Evolutionary conservation across 257 asterid species (phyloP), one percentile per base, ranked within the genome.

Genomic region (Solanum stenotomum): DNA sequence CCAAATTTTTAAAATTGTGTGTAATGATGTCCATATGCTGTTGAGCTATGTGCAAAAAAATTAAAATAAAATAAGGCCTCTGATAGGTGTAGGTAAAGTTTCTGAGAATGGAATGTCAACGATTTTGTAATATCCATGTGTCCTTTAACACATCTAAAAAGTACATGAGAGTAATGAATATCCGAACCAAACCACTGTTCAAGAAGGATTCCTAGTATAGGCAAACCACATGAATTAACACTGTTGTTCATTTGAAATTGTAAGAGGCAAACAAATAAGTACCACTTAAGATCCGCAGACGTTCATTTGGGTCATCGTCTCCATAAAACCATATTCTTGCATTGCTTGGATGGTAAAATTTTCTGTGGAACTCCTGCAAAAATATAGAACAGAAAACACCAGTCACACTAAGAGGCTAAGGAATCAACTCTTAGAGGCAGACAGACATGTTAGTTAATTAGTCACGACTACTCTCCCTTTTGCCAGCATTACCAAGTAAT

Each of bases 291-390:
- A 96, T 91, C 37, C 94, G 98, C 31, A 97, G 93, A 83, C 99
- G 94, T 85, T 97, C 98, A 92, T 90, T 95, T 70, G 99, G 94
- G 88, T 97, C 98, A 86, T 97, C 99, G 27, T 97, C 98, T 78
- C 99, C 99, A 87, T 97, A 97, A 91, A 97, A 96, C 99, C 99
- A 97, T 88, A 97, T 96, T 93, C 96, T 94, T 81, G 99, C 93
- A 93, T 96, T 97, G 93, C 99, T 97, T 71, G 99, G 99, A 86
- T 97, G 98, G 92, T 97, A 97, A 90, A 94, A 97, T 90, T 96
- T 97, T 22, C 92, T 92, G 82, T 97, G 99, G 91, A 97, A 97
- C 70, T 95, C 99, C 99, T 97, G 94, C 83, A 89, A 35, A 93
- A 86, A 72, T 67, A 88, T 78, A 78, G 38, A 65, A 67, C 23